Evolutionary conservation across 345 rosid genomes (phyloP), one percentile per base, ranked within the genome.

Genomic region (Camelina hispida): DNA sequence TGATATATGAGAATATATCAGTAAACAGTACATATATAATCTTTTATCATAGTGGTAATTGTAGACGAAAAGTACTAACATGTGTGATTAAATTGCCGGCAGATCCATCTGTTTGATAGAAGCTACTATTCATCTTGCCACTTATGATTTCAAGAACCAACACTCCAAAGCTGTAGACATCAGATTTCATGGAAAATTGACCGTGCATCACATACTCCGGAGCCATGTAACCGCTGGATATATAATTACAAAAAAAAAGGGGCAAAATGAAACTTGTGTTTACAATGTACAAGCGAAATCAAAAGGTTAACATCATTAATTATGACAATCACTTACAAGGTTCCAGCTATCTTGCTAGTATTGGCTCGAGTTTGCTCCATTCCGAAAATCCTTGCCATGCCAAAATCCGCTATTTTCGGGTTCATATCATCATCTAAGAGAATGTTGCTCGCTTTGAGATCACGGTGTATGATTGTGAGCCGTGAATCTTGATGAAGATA

Each of bases 181-280:
- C 78, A 9, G 82, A 72, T 50, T 83, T 81, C 34, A 79, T 68
- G 13, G 81, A 83, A 46, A 75, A 73, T 4, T 43, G 80, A 1
- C 82, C 84, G 2, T 63, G 68, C 80, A 78, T 71, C 11, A 69
- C 83, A 54, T 83, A 80, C 42, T 83, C 86, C 2, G 82, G 84
- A 68, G 86, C 15, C 83, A 81, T 83, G 48, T 73, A 73, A 44
- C 77, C 77, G 13, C 71, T 64, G 14, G 2, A n/a, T 43, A 4
- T 20, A 20, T 20, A 20, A 0, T 10, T 11, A 65, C 3, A 18
- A 5, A 14, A 30, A 12, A 20, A 20, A 20, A 20, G 22, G 13
- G 54, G 2, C 6, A 50, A 13, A 23, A 13, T 54, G 59, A 23
- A 34, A 53, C 58, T 20, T 25, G 10, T 23, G 35, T 25, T 51